These are phyloP conservation scores for Fraxinus paxiana DNA, from an alignment of 305 asterid genomes.

Conservation along the genomic window DNA sequence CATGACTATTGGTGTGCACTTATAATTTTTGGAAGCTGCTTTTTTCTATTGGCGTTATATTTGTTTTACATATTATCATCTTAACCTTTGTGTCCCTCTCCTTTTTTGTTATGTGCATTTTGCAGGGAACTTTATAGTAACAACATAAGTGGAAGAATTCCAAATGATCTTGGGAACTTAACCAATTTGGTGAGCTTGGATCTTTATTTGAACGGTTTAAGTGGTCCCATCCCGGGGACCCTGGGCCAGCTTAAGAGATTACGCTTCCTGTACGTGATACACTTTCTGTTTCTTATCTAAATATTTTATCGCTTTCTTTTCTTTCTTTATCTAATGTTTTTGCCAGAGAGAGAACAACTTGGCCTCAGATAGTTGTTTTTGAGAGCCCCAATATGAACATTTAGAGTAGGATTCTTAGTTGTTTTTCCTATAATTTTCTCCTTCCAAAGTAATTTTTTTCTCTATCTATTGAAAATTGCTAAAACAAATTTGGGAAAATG, in stretches of 20 bases:
- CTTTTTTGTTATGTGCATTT: neutral
- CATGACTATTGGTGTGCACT: neutral
- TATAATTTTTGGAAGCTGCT: neutral
- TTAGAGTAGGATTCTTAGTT: neutral
- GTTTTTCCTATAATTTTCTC: neutral
- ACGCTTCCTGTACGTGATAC: slow-evolving; percentile 75
- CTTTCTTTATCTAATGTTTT: neutral
- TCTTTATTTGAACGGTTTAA: slow-evolving; percentile 74
- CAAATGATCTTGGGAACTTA: slow-evolving; percentile 81
- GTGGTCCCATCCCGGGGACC: slow-evolving; percentile 70
- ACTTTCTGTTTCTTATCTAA: slow-evolving; percentile 16
- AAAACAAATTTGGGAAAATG: neutral
- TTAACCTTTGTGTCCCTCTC: neutral
- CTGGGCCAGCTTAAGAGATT: slow-evolving; percentile 75
- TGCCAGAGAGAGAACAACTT: slow-evolving; percentile 10
- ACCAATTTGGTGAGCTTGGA: slow-evolving; percentile 90
- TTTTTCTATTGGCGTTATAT: neutral
- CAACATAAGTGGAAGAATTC: slow-evolving; percentile 71
- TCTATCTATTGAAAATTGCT: neutral
- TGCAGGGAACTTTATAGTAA: slow-evolving; percentile 93
- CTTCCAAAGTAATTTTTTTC: slow-evolving; percentile 2
- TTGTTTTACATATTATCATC: neutral
- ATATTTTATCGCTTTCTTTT: slow-evolving; percentile 18
- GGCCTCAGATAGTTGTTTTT: slow-evolving; percentile 7
- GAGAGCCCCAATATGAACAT: slow-evolving; percentile 12